Conservation (phyloP, 768 basidiomycete species). For the Termitomyces heimii region DNA sequence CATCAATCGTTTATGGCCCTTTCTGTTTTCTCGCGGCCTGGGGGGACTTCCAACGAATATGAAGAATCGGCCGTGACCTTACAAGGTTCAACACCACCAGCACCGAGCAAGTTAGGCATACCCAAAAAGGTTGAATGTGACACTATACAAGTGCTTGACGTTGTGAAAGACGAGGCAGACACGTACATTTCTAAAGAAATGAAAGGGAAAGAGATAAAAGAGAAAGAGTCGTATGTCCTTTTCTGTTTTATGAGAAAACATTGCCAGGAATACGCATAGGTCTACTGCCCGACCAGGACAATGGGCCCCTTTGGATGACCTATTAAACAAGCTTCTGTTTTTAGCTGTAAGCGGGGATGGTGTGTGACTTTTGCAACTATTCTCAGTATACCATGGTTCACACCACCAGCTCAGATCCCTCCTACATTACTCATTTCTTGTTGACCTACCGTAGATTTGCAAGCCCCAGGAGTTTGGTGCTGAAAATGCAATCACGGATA, state of each 20-base stretch:
- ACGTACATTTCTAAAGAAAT: slow-evolving; percentile 18
- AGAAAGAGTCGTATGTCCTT: slow-evolving; percentile 25
- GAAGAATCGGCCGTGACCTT: slow-evolving; percentile 28
- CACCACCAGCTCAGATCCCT: slow-evolving; percentile 46
- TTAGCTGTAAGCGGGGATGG: slow-evolving; percentile 82
- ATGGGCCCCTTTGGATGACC: slow-evolving; percentile 72
- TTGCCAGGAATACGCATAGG: neutral
- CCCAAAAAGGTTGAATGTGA: neutral
- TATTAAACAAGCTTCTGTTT: slow-evolving; percentile 79
- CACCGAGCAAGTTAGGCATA: neutral
- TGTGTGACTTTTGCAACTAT: slow-evolving; percentile 22
- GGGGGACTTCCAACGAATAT: slow-evolving; percentile 36
- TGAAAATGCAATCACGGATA: slow-evolving; percentile 87
- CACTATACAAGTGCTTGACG: neutral
- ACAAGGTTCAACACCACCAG: neutral
- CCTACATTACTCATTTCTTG: slow-evolving; percentile 74
- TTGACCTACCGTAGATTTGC: slow-evolving; percentile 82
- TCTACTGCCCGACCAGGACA: slow-evolving; percentile 46
- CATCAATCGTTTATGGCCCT: slow-evolving; percentile 33
- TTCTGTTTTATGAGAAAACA: neutral
- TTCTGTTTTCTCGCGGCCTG: slow-evolving; percentile 49
- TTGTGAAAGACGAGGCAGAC: slow-evolving; percentile 12
- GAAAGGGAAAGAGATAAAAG: slow-evolving; percentile 34
- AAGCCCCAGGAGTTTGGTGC: slow-evolving; percentile 69
- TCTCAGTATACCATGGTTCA: neutral